Evolutionary conservation across 352 stramenopile species (phyloP), one percentile per base, ranked within the genome.

Genomic region (Phytophthora niederhauseri): DNA sequence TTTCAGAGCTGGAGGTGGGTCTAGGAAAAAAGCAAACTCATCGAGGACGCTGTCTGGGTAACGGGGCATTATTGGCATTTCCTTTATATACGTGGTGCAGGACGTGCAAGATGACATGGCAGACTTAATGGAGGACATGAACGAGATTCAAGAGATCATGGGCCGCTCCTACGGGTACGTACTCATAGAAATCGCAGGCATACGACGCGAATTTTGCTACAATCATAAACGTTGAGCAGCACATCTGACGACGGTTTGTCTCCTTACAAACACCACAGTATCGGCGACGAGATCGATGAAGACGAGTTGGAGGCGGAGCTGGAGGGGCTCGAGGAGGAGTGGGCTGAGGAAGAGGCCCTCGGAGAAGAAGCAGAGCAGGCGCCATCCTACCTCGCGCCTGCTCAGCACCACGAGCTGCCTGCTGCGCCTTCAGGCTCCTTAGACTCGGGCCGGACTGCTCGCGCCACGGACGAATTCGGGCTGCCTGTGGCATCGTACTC

Each of bases 81-180:
- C 12, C 31, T 38, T 51, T 17, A 41, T 53, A 19, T 52, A 14
- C 17, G 22, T 38, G 53, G 7, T 67, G 34, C 65, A 97, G 87
- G 94, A 98, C 67, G 77, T 98, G 43, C 95, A 97, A 75, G 97
- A 99, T 75, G 96, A 99, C 67, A 97, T 99, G 89, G 96, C 95
- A 2, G 94, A 99, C 31, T 78, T 99, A 56, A 97, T 99, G 85
- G 93, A 99, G 70, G 97, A 99, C 65, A 98, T 99, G 85, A 98
- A 98, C 68, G 97, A 99, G 75, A 98, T 99, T 64, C 98, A 99
- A 66, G 97, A 99, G 65, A 92, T 97, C 46, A 90, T 99, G 76
- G 96, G 95, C 8, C 89, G 94, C 48, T 99, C 97, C 34, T 99
- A 99, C 73, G 93, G 88, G 88, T 94, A 80, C 56, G 75, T 57